Evolutionary conservation across 805 yeast species (phyloP).

Genomic region (Yarrowia phangngaensis): DNA sequence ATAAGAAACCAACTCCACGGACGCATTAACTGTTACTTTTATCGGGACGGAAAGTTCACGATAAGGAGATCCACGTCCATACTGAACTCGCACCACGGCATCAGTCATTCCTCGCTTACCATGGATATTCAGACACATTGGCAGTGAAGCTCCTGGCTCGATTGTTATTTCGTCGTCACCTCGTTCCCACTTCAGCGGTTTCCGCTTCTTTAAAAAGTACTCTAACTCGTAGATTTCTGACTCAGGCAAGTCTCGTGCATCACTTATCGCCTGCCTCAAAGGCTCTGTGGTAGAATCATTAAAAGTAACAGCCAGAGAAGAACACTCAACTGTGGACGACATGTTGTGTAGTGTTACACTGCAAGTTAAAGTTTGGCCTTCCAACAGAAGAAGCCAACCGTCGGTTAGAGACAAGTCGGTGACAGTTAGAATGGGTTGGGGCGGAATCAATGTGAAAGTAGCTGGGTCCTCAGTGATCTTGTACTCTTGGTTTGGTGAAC

Average conservation of each 20-base stretch:
- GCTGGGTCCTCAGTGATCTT: not conserved
- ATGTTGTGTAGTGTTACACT: conserved; percentile 52
- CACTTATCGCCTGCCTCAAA: conserved; percentile 50
- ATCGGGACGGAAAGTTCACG: conserved; percentile 66
- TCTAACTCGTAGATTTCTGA: conserved; percentile 73
- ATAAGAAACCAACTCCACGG: conserved; percentile 69
- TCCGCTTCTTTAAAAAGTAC: conserved; percentile 55
- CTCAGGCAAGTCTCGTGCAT: conserved; percentile 48
- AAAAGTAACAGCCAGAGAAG: conserved; percentile 57
- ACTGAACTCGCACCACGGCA: conserved; percentile 62
- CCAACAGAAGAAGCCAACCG: conserved; percentile 70
- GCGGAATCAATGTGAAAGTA: conserved; percentile 40
- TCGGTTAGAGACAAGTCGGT: conserved; percentile 53
- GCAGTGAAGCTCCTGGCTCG: conserved; percentile 43
- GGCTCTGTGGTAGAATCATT: conserved; percentile 72
- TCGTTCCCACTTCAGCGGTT: conserved; percentile 49
- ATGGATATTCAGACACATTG: conserved; percentile 53
- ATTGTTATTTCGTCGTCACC: conserved; percentile 27
- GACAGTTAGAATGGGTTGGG: conserved; percentile 61
- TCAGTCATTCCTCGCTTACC: conserved; percentile 73
- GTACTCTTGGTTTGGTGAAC: conserved; percentile 3
- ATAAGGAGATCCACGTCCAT: conserved; percentile 47
- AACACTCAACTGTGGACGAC: conserved; percentile 53
- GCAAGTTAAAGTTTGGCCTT: conserved; percentile 63
- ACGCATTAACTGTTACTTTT: conserved; percentile 63